A percentile compares a stretch with the other conserved stretches of the same genome.
Evolutionary conservation across 2,329 filamentous ascomycete species (phyloP).

Genomic region (Aspergillus terreus): DNA sequence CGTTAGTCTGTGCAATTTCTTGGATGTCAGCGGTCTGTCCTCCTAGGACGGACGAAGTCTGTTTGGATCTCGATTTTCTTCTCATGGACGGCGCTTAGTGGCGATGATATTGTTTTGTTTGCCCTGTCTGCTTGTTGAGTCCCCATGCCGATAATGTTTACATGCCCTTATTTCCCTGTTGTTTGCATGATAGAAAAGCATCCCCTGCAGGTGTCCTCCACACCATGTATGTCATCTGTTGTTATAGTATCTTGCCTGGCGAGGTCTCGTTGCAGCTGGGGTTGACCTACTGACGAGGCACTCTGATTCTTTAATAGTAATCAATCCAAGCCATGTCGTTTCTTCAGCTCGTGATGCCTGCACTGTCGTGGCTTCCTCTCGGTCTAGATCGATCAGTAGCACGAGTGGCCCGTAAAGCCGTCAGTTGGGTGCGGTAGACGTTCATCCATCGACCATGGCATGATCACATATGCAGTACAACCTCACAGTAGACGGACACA

Average conservation of each 20-base stretch:
- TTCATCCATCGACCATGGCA: too few relatives aligned
- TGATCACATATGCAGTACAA: too few relatives aligned
- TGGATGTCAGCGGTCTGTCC: constrained; percentile 29
- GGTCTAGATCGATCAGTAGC: background rate
- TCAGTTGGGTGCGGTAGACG: background rate
- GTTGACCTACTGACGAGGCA: background rate
- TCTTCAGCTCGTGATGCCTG: background rate
- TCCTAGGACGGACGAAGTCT: constrained; percentile 9
- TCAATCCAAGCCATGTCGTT: background rate
- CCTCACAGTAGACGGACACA: too few relatives aligned
- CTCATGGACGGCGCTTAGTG: constrained; percentile 6
- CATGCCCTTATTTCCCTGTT: background rate
- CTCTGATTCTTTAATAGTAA: background rate
- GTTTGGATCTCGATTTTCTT: constrained; percentile 3
- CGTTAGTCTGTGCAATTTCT: constrained; percentile 35
- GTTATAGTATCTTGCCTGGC: background rate
- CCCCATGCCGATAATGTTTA: background rate
- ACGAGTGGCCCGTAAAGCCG: background rate
- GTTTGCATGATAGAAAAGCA: constrained; percentile 13
- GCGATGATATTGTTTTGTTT: background rate
- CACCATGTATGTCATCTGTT: constrained; percentile 4
- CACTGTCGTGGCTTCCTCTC: background rate
- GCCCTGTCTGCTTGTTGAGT: constrained; percentile 1
- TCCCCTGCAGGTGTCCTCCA: background rate
- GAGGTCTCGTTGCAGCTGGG: background rate